Percentiles rank a stretch among this genome's conserved stretches.
Conservation (phyloP, 2,329 filamentous ascomycete genomes). For the Phialophora tarda region DNA sequence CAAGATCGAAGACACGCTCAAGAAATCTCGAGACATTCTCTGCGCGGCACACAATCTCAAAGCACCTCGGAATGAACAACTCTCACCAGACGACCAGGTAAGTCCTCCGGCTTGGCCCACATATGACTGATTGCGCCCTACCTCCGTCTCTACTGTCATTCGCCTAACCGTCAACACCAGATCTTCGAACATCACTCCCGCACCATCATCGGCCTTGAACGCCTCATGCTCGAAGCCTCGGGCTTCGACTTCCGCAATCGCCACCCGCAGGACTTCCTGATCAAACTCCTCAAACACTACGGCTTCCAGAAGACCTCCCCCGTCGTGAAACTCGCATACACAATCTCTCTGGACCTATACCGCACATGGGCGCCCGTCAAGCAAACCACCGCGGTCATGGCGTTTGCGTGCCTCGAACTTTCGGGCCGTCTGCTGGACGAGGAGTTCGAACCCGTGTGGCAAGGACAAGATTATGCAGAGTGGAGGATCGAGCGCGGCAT, state of each 20-base stretch:
- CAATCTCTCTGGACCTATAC: slow-evolving; percentile 86
- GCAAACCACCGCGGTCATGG: slow-evolving; percentile 83
- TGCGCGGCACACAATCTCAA: slow-evolving; percentile 89
- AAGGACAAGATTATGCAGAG: slow-evolving; percentile 56
- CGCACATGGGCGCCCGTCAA: slow-evolving; percentile 93
- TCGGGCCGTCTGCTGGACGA: slow-evolving; percentile 68
- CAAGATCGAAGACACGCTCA: slow-evolving; percentile 97
- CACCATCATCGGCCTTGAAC: slow-evolving; percentile 84
- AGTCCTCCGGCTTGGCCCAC: slow-evolving; percentile 38
- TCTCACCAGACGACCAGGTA: slow-evolving; percentile 82
- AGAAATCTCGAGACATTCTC: slow-evolving; percentile 92
- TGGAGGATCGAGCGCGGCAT: slow-evolving; percentile 55
- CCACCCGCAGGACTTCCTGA: slow-evolving; percentile 81
- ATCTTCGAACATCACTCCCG: slow-evolving; percentile 80
- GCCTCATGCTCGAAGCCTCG: slow-evolving; percentile 88
- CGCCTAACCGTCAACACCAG: slow-evolving; percentile 50
- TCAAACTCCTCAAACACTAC: slow-evolving; percentile 74
- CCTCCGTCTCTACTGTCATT: neutral
- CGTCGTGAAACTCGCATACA: slow-evolving; percentile 73
- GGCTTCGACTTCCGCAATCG: slow-evolving; percentile 92
- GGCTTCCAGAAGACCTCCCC: slow-evolving; percentile 57
- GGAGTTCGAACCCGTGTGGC: slow-evolving; percentile 58
- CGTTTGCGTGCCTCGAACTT: slow-evolving; percentile 80
- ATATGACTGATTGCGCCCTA: neutral
- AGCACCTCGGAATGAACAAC: slow-evolving; percentile 64